phyloP scores from a whole-genome alignment of 306 rosid genomes.

The Cicer arietinum region DNA sequence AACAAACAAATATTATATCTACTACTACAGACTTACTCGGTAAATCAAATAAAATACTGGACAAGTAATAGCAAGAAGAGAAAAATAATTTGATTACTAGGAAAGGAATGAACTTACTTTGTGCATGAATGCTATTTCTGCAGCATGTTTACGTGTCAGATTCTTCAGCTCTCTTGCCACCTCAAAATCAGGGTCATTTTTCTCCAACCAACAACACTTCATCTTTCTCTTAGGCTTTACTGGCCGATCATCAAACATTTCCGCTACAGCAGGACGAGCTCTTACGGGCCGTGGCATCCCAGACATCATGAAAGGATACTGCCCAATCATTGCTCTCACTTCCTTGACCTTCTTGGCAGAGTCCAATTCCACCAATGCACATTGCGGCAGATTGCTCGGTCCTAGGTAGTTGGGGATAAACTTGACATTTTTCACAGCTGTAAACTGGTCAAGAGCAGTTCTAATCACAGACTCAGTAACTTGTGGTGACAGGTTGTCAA shows the following conservation, averaged over 20 bases:
- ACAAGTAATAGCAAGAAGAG: slow-evolving; percentile 15
- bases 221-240: slow-evolving; percentile 60
- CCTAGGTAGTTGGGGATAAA: slow-evolving; percentile 72
- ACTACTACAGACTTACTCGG: slow-evolving; percentile 14
- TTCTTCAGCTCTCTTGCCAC: slow-evolving; percentile 59
- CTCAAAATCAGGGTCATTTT: slow-evolving; percentile 70
- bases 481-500: slow-evolving; percentile 78
- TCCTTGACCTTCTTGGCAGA: slow-evolving; percentile 58
- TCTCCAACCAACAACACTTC: slow-evolving; percentile 60
- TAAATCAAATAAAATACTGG: neutral
- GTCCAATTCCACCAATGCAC: slow-evolving; percentile 79
- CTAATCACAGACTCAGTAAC: slow-evolving; percentile 75
- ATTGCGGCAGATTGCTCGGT: slow-evolving; percentile 54
- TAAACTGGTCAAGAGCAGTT: slow-evolving; percentile 77
- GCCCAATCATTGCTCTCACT: slow-evolving; percentile 45
- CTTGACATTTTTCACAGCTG: slow-evolving; percentile 59
- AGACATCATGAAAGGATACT: slow-evolving; percentile 76
- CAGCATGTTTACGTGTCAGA: slow-evolving; percentile 56
- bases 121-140: slow-evolving; percentile 56
- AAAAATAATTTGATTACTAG: neutral
- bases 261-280: slow-evolving; percentile 57
- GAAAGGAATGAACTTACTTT: slow-evolving; percentile 52
- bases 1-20: slow-evolving; percentile 22
- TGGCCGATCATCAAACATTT: slow-evolving; percentile 83
- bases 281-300: slow-evolving; percentile 93